Conservation (phyloP, 2,329 filamentous ascomycete species). For the Aureobasidium sp. region DNA sequence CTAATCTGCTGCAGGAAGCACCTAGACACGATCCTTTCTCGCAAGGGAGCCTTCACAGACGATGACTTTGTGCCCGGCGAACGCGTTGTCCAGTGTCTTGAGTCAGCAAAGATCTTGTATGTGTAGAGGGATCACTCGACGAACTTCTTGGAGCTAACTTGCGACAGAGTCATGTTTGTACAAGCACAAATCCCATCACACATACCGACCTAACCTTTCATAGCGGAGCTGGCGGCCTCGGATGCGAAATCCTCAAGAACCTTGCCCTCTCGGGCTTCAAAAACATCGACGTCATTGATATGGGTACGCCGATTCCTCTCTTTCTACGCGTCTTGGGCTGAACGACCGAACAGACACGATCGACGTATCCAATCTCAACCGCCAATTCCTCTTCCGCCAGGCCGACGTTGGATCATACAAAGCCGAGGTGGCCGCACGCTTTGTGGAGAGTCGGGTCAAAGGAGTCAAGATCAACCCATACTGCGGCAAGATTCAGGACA, state of each 20-base stretch:
- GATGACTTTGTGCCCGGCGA: slow-evolving; percentile 39
- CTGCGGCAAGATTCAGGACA: slow-evolving; percentile 93
- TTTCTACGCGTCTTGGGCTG: slow-evolving; percentile 9
- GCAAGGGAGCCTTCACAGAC: slow-evolving; percentile 74
- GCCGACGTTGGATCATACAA: slow-evolving; percentile 89
- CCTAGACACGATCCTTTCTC: slow-evolving; percentile 71
- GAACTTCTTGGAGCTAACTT: slow-evolving; percentile 21
- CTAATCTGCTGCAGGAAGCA: slow-evolving; percentile 53
- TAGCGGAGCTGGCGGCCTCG: slow-evolving; percentile 87
- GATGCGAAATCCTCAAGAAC: slow-evolving; percentile 95
- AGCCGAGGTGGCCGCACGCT: slow-evolving; percentile 83
- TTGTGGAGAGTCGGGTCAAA: slow-evolving; percentile 82
- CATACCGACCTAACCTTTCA: background rate
- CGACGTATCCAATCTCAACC: slow-evolving; percentile 95
- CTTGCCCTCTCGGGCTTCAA: slow-evolving; percentile 92
- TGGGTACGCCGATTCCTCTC: slow-evolving; percentile 54
- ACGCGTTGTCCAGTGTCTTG: slow-evolving; percentile 50
- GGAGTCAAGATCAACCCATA: slow-evolving; percentile 90
- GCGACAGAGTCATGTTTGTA: slow-evolving; percentile 46
- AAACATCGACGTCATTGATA: slow-evolving; percentile 97
- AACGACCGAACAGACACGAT: slow-evolving; percentile 62
- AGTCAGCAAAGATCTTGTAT: slow-evolving; percentile 53
- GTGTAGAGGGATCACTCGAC: background rate
- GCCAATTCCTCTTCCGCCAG: slow-evolving; percentile 91
- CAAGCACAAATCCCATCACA: slow-evolving; percentile 26